Evolutionary conservation across 192 early-diverging fungal genomes (phyloP).

Genomic region (Pilaira anomala): DNA sequence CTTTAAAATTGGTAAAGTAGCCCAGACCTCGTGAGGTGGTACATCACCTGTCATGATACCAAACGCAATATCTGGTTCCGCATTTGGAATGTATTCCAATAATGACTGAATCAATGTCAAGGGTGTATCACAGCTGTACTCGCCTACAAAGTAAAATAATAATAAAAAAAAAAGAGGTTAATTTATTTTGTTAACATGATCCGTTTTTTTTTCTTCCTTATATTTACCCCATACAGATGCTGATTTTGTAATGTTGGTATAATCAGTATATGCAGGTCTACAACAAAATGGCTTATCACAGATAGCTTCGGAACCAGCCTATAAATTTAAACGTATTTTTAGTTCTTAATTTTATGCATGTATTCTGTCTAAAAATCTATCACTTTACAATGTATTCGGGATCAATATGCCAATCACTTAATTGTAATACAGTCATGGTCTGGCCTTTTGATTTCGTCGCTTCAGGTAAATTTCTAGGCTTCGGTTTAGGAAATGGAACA

Average conservation of each 20-base stretch:
- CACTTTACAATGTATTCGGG: conserved; percentile 35
- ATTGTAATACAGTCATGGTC: conserved; percentile 41
- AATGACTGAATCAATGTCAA: conserved; percentile 44
- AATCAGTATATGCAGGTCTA: conserved; percentile 40
- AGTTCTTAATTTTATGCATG: neutral
- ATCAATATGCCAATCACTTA: conserved; percentile 53
- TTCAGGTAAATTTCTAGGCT: conserved; percentile 30
- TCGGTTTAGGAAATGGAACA: conserved; percentile 42
- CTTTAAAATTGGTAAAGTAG: conserved; percentile 36
- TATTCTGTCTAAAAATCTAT: neutral
- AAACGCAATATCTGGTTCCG: conserved; percentile 39
- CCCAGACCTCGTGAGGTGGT: conserved; percentile 56
- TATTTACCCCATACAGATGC: conserved; percentile 37
- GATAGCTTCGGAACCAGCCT: conserved; percentile 42
- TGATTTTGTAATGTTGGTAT: conserved; percentile 26
- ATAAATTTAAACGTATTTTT: conserved; percentile 20
- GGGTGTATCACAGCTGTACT: conserved; percentile 50
- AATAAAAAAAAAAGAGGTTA: neutral
- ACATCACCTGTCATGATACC: conserved; percentile 57
- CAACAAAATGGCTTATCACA: conserved; percentile 55
- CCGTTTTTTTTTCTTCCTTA: too few relatives aligned
- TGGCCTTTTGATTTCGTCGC: conserved; percentile 30
- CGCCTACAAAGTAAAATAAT: conserved; percentile 29
- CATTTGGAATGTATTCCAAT: conserved; percentile 43
- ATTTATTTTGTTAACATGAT: neutral